These are phyloP conservation scores for Fusarium devonianum DNA, from an alignment of 2,329 filamentous ascomycete genomes.

Conservation along the genomic window DNA sequence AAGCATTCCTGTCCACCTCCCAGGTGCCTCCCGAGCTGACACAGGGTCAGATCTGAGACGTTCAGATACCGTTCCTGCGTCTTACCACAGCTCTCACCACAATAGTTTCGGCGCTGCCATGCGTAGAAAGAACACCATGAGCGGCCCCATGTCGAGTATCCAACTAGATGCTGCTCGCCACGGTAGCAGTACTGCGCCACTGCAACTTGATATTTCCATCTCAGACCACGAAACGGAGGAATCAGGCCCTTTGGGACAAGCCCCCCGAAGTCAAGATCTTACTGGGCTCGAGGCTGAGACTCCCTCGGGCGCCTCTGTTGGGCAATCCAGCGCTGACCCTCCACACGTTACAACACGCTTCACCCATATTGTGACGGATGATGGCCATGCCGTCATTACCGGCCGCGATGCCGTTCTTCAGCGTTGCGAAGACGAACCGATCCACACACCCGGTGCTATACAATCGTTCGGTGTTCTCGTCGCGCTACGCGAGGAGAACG, in stretches of 20 bases:
- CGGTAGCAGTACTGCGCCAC: slow-evolving; percentile 43
- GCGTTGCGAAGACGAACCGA: slow-evolving; percentile 88
- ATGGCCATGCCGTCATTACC: slow-evolving; percentile 83
- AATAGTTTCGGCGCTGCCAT: slow-evolving; percentile 31
- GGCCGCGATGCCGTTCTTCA: slow-evolving; percentile 77
- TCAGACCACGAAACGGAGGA: slow-evolving; percentile 47
- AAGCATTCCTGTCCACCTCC: slow-evolving; percentile 42
- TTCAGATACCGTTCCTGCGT: slow-evolving; percentile 38
- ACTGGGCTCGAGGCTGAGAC: slow-evolving; percentile 16
- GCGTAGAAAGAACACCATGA: slow-evolving; percentile 47
- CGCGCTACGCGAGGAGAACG: slow-evolving; percentile 73
- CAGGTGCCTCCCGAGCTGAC: slow-evolving; percentile 43
- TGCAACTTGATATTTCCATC: slow-evolving; percentile 45
- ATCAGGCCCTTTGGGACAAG: slow-evolving; percentile 25
- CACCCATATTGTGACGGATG: slow-evolving; percentile 77
- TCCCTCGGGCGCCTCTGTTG: slow-evolving; percentile 29
- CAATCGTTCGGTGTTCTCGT: slow-evolving; percentile 83
- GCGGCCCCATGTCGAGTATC: slow-evolving; percentile 54
- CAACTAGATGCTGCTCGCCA: slow-evolving; percentile 54
- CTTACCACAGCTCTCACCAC: slow-evolving; percentile 29
- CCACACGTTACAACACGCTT: slow-evolving; percentile 74
- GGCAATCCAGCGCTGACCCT: slow-evolving; percentile 46
- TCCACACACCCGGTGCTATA: slow-evolving; percentile 82
- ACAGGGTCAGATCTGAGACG: slow-evolving; percentile 39
- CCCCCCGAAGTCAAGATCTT: background rate